Conservation (phyloP, 1,284 basidiomycete species). For the Wallemia mellicola region DNA sequence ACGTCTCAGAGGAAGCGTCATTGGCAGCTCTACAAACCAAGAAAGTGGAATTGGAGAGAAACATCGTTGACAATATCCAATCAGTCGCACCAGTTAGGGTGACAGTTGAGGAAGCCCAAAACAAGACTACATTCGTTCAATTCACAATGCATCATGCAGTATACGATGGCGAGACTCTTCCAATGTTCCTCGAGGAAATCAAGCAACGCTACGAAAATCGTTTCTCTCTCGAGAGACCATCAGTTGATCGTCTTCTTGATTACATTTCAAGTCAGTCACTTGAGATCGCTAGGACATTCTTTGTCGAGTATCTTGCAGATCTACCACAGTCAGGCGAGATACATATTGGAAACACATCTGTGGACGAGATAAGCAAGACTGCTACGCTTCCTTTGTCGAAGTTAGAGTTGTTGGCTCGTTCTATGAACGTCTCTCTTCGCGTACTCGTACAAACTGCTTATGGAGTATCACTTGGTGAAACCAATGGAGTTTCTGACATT, state of each 20-base stretch:
- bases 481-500: neutral
- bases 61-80: neutral
- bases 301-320: neutral
- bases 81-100: neutral
- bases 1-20: neutral
- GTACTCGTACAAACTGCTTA: neutral
- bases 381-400: neutral
- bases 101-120: neutral
- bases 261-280: neutral
- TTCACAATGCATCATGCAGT: conserved; percentile 7
- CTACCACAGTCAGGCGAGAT: neutral
- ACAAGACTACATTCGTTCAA: conserved; percentile 2
- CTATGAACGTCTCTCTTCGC: neutral
- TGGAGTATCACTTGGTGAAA: neutral
- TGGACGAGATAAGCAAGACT: neutral
- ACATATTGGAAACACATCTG: neutral
- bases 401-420: neutral
- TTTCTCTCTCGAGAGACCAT: neutral
- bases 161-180: conserved; percentile 4
- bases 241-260: neutral
- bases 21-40: neutral
- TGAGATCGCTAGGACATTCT: neutral
- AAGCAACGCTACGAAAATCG: neutral
- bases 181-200: neutral
- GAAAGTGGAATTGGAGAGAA: neutral